Percentiles rank a stretch among this genome's conserved stretches.
These are phyloP conservation scores for Botrytis hyacinthi DNA, from an alignment of 2,329 filamentous ascomycete species.

Conservation along the genomic window DNA sequence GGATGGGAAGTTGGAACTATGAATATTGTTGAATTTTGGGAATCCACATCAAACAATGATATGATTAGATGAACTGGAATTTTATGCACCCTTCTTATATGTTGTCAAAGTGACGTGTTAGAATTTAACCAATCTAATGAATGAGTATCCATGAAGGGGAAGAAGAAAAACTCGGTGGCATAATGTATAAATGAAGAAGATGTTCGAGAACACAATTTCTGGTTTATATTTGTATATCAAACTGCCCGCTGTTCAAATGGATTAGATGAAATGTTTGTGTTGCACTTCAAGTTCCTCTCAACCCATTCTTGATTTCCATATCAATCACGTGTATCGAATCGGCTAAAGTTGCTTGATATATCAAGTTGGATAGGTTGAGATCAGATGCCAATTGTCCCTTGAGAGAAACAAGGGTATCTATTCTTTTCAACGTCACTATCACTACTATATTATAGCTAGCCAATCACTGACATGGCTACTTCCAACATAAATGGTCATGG, in stretches of 20 bases:
- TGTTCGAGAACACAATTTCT: neutral
- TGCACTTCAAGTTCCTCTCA: neutral
- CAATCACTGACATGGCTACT: constrained; percentile 29
- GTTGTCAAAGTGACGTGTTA: constrained; percentile 16
- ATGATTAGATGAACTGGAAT: neutral
- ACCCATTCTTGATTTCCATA: neutral
- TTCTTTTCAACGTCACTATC: constrained; percentile 15
- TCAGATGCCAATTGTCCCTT: constrained; percentile 20
- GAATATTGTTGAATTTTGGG: neutral
- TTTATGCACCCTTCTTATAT: neutral
- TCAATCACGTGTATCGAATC: constrained; percentile 2
- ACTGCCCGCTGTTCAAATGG: neutral
- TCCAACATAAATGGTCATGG: constrained; percentile 31
- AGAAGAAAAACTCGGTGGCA: neutral
- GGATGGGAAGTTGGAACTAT: neutral
- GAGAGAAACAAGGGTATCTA: constrained; percentile 15
- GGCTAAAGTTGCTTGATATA: neutral
- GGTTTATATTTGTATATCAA: neutral
- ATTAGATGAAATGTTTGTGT: constrained; percentile 3
- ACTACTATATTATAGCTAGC: neutral
- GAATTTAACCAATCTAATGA: neutral
- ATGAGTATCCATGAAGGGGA: neutral
- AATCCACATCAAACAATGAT: neutral
- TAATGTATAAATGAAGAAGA: neutral
- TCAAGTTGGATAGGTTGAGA: constrained; percentile 5